A percentile compares a stretch with the other conserved stretches of the same genome.
These are phyloP conservation scores for Gracilariopsis chorda DNA, from an alignment of 23 red algal species.

Conservation along the genomic window DNA sequence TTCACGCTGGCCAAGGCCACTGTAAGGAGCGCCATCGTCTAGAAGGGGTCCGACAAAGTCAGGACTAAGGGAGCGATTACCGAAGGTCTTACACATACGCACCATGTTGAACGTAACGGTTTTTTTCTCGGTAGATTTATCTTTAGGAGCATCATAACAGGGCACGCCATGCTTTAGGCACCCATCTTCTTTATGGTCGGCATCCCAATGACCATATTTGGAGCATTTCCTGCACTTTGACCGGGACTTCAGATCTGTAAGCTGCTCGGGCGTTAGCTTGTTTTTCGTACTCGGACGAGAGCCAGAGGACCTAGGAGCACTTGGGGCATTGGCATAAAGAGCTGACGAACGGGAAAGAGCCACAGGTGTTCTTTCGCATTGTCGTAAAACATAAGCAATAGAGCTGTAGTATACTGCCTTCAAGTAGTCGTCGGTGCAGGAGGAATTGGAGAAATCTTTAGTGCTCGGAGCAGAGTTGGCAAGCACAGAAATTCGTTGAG, in stretches of 20 bases:
- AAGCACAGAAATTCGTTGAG: conserved; percentile 21
- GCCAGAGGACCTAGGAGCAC: background rate
- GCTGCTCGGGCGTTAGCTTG: background rate
- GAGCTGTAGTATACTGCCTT: background rate
- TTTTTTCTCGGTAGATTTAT: background rate
- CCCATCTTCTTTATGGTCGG: conserved; percentile 25
- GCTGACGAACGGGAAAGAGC: background rate
- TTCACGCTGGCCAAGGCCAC: conserved; percentile 2
- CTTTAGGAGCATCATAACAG: background rate
- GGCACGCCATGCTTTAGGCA: background rate
- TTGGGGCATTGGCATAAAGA: background rate
- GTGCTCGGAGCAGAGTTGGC: background rate
- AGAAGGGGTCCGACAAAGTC: conserved; percentile 10
- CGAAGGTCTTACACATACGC: background rate
- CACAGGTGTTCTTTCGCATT: background rate
- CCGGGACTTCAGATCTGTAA: background rate
- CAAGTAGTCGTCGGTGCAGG: conserved; percentile 14
- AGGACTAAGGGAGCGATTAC: background rate
- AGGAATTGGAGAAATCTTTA: background rate
- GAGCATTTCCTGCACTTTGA: conserved; percentile 3
- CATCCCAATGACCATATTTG: conserved; percentile 18
- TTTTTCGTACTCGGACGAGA: background rate
- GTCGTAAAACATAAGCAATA: conserved; percentile 3
- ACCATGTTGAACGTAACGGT: conserved; percentile 4
- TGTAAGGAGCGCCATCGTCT: conserved; percentile 31